phyloP scores from a whole-genome alignment of 2,329 filamentous ascomycete species.

The Lachnellula willkommii region DNA sequence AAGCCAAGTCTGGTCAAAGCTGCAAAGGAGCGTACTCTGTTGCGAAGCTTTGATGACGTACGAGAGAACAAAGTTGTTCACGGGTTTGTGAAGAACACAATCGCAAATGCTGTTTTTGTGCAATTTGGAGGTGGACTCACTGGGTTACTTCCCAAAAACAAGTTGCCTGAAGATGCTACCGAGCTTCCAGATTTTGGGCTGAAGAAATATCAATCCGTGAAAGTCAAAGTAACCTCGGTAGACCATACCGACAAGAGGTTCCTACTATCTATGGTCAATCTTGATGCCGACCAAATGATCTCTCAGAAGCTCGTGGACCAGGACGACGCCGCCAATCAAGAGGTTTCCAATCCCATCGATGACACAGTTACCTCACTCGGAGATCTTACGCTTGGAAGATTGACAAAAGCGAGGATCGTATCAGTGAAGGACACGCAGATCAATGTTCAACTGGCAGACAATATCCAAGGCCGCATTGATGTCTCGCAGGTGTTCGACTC shows the following conservation, averaged over 20 bases:
- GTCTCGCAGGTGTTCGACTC: constrained; percentile 84
- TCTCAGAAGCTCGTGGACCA: constrained; percentile 29
- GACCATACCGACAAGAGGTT: constrained; percentile 68
- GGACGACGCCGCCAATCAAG: constrained; percentile 33
- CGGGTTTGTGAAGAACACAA: constrained; percentile 83
- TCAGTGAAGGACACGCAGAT: constrained; percentile 87
- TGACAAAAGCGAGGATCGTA: constrained; percentile 71
- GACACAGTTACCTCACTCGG: constrained; percentile 56
- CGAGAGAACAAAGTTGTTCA: constrained; percentile 62
- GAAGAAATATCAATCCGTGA: constrained; percentile 68
- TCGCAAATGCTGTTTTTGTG: constrained; percentile 76
- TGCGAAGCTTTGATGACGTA: constrained; percentile 67
- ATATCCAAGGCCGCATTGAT: constrained; percentile 87
- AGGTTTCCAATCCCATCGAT: constrained; percentile 59
- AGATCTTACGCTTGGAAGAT: constrained; percentile 67
- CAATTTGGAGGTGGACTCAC: constrained; percentile 75
- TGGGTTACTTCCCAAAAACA: constrained; percentile 73
- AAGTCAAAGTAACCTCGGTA: constrained; percentile 65
- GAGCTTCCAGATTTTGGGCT: constrained; percentile 71
- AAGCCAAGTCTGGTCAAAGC: constrained; percentile 79
- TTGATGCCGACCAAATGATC: constrained; percentile 45
- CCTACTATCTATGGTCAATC: constrained; percentile 51
- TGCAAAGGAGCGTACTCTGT: constrained; percentile 63
- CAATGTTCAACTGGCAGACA: constrained; percentile 83
- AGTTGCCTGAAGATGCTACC: constrained; percentile 66